Evolutionary conservation across 2,329 filamentous ascomycete species (phyloP), one percentile per base, ranked within the genome.

Genomic region (Endocalyx cinctus): DNA sequence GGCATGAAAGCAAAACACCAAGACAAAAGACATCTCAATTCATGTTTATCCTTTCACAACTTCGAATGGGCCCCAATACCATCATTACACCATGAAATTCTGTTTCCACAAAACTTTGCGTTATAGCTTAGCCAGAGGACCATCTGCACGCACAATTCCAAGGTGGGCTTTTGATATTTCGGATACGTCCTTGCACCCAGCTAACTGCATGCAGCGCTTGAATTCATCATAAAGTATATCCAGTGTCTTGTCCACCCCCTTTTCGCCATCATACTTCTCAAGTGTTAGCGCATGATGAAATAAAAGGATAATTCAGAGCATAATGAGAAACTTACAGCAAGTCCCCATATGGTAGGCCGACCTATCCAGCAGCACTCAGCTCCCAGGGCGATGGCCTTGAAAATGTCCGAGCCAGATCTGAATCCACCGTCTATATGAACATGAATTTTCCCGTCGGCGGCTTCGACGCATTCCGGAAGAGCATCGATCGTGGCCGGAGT

Each of bases 301-400:
- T 22, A 14, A 13, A 5, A 13, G 8, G n/a, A n/a, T n/a, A n/a
- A n/a, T n/a, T n/a, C n/a, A 19, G 31, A 20, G 6, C 10, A 7
- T n/a, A 20, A 13, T 6, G 20, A 30, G 5, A 8, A n/a, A 34
- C 39, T 15, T 27, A 41, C 39, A 22, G 65, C 64, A 25, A 74
- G 51, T 0, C 69, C 70, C 70, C 69, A 74, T 7, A 73, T 55
- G 10, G 64, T 57, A 5, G 65, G 62, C 13, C 70, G 45, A 1
- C 70, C 69, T 6, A 70, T 52, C 54, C 66, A 70, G 27, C 62
- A 62, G 37, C 62, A 65, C 33, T 70, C 58, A 0, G 70, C 71
- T 3, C 70, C 70, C 4, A 74, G 50, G 0, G 68, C 68, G 3
- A 74, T 43, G 3, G 69, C 70, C 39, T 72, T 72, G 58, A 74